Conservation (phyloP, 2,329 filamentous ascomycete species). For the Atkinsonella texensis region DNA sequence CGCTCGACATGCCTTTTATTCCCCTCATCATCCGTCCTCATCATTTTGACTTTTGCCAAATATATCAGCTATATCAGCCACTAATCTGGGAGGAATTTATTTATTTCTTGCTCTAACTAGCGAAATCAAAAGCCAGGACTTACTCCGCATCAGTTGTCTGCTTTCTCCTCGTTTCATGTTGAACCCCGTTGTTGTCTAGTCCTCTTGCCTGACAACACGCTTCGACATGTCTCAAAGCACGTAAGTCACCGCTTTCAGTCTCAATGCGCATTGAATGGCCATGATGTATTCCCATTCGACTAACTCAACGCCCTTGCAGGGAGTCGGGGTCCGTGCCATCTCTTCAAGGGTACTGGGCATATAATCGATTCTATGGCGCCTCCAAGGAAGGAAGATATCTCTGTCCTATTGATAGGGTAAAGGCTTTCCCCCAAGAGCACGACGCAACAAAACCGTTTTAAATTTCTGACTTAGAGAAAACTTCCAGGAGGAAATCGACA, state of each 20-base stretch:
- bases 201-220: not conserved
- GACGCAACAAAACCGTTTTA: not conserved
- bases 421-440: slow-evolving; percentile 8
- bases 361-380: slow-evolving; percentile 58
- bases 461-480: not conserved
- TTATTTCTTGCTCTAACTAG: not conserved
- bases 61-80: no score
- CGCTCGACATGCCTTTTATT: no score
- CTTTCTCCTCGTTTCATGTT: not conserved
- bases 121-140: not conserved
- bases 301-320: not conserved
- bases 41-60: not conserved
- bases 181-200: not conserved
- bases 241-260: not conserved
- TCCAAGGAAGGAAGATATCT: slow-evolving; percentile 59
- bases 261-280: not conserved
- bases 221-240: not conserved
- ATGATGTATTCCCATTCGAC: not conserved
- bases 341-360: slow-evolving; percentile 34
- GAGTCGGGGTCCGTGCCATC: not conserved
- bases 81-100: no score
- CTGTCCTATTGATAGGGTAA: slow-evolving; percentile 65
- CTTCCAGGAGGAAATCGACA: slow-evolving; percentile 55
- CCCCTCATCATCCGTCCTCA: not conserved
- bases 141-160: not conserved